Evolutionary conservation across 2,329 filamentous ascomycete species (phyloP), one percentile per base, ranked within the genome.

Genomic region (Aspergillus intermedius): DNA sequence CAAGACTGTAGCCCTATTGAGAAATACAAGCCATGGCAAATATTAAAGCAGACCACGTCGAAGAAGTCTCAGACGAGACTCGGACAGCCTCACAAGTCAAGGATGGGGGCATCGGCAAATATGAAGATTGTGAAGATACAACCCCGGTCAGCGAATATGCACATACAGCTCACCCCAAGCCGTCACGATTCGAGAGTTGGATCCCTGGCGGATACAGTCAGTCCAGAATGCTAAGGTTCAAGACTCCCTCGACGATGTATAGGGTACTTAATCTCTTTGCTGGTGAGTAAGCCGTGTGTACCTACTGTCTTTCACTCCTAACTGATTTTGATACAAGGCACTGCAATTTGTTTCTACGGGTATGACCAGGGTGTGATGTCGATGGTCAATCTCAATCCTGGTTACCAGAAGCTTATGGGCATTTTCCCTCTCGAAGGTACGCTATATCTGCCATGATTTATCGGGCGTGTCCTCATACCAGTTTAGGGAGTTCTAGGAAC

Each of bases 341-440:
- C 19, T 23, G 39, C 39, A 10, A 84, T 83, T 54, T 81, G 83
- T 68, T 83, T 84, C 71, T 83, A 83, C 55, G 81, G 69, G 42
- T 69, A 81, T 78, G 79, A 69, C 47, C 67, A 70, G 47, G 65
- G 67, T 21, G 66, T 74, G 60, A 74, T 74, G 71, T 78, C 77
- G 19, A 82, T 81, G 49, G 80, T 85, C n/a, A 85, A 84, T 63
- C 79, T 77, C 44, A 73, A 80, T 19, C 74, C 74, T 41, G 65
- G 82, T 57, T 86, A 85, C 60, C 77, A 80, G 41, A 67, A 77
- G 30, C 66, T 77, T 12, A 84, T 86, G 80, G 74, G 74, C 39
- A 42, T 12, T 78, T 84, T 15, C 21, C 23, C 37, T 23, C 28
- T 41, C 13, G 35, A 46, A 25, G 45, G 45, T 25, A 46, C 17